These are phyloP conservation scores for Penicillium polonicum DNA, from an alignment of 2,329 filamentous ascomycete species.

Conservation along the genomic window DNA sequence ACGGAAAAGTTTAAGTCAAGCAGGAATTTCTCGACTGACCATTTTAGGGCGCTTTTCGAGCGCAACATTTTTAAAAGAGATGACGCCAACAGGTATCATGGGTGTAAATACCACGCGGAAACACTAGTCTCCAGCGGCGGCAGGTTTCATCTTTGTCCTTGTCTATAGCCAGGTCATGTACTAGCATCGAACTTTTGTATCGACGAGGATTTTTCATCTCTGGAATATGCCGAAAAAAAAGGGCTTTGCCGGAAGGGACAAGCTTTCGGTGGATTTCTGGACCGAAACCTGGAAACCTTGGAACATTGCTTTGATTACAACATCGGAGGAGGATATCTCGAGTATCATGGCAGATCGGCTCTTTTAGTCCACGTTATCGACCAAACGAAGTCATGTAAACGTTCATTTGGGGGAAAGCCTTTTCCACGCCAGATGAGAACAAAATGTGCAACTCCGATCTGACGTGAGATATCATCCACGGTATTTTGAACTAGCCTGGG, in stretches of 20 bases:
- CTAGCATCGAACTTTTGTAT: not conserved
- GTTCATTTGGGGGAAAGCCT: not conserved
- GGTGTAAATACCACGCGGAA: not conserved
- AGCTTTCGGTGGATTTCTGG: not conserved
- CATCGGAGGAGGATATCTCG: not conserved
- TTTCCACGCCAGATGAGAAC: too few relatives aligned
- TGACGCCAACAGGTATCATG: too few relatives aligned
- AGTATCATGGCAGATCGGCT: not conserved
- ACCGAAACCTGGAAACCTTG: too few relatives aligned
- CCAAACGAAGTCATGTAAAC: not conserved
- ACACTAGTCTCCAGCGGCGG: not conserved
- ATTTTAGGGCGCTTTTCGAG: not conserved
- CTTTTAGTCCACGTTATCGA: not conserved
- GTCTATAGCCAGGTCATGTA: not conserved
- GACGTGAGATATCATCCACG: not conserved
- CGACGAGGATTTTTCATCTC: too few relatives aligned
- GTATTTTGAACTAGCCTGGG: not conserved
- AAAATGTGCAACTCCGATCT: too few relatives aligned
- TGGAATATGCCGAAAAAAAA: not conserved
- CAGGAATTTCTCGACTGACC: not conserved
- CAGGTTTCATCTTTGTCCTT: not conserved
- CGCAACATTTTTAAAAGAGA: not conserved
- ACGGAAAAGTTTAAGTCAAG: not conserved
- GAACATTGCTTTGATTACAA: not conserved
- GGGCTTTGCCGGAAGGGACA: not conserved